A percentile compares a stretch with the other conserved stretches of the same genome.
Conservation (phyloP, 805 yeast species). For the Saturnispora bothae region DNA sequence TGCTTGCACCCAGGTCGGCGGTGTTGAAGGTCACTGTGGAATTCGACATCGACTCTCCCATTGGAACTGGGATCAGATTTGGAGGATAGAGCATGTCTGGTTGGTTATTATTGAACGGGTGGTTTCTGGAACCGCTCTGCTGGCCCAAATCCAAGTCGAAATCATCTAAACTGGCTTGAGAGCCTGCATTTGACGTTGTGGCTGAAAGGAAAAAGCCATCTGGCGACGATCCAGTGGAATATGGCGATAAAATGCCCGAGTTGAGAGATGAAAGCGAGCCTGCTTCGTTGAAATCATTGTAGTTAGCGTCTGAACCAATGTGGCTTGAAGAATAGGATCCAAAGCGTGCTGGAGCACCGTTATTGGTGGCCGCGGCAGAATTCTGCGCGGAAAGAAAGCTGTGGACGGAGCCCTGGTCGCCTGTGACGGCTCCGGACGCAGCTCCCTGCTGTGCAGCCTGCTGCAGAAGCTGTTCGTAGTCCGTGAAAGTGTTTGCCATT, state of each 20-base stretch:
- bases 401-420: neutral
- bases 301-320: constrained; percentile 20
- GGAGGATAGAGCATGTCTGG: constrained; percentile 13
- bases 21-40: constrained; percentile 22
- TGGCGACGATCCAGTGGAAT: constrained; percentile 29
- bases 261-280: constrained; percentile 19
- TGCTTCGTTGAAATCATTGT: constrained; percentile 25
- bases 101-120: constrained; percentile 1
- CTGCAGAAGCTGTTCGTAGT: constrained; percentile 10
- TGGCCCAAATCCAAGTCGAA: constrained; percentile 10
- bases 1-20: neutral
- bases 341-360: constrained; percentile 11
- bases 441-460: constrained; percentile 1
- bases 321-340: constrained; percentile 17
- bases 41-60: constrained; percentile 23
- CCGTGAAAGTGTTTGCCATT: constrained; percentile 10
- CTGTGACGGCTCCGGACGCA: neutral
- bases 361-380: neutral
- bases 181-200: constrained; percentile 12
- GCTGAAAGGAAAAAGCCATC: constrained; percentile 24
- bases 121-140: neutral
- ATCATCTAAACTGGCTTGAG: constrained; percentile 12
- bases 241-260: constrained; percentile 26
- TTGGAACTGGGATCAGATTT: constrained; percentile 17
- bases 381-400: neutral